Base-by-base conservation (phyloP, 208 protist species). In the Crithidia thermophila region DNA sequence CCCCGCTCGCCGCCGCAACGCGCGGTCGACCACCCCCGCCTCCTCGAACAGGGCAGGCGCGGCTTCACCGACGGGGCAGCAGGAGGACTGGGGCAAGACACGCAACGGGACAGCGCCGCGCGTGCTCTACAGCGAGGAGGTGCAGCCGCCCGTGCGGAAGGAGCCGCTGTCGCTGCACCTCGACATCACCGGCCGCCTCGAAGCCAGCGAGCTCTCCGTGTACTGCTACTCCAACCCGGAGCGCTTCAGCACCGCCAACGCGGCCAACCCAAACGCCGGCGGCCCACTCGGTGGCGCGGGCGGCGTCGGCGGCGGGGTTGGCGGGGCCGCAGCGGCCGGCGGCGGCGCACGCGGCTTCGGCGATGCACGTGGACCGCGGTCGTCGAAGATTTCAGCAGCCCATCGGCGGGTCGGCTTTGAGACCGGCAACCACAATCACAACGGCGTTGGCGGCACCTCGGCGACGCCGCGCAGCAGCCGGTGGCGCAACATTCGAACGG, bases 161-260 rank as follows among this genome's bases (percentile, higher is more conserved):
- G 52, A 61, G 42, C 14, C 55, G 37, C 7, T 61, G 11, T 66
- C 46, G 11, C 49, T 80, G 27, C 65, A 74, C 42, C 37, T 91
- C 43, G 82, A 91, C 67, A 25, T 87, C 39, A 89, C 77, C 5
- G 77, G 74, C n/a, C 82, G 77, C 9, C 43, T 88, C 43, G 82
- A 84, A 43, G 51, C 47, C 21, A 82, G 86, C 31, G 72, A 78
- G 37, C 42, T 91, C 4, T 37, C 40, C 2, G 40, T 88, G 14
- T 91, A 72, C 45, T 80, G 73, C 34, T 66, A 79, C 66, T 62
- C 59, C 4, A 69, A 70, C 42, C 69, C 69, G 14, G 69, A 64
- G 33, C 58, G 58, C 30, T 64, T 64, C 58, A 64, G 43, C 58
- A 64, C 42, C 23, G 28, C 2, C 45, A 45, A 23, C 25, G 21